Evolutionary conservation across 805 yeast species (phyloP), one percentile per base, ranked within the genome.

Genomic region (Suhomyces sp.): DNA sequence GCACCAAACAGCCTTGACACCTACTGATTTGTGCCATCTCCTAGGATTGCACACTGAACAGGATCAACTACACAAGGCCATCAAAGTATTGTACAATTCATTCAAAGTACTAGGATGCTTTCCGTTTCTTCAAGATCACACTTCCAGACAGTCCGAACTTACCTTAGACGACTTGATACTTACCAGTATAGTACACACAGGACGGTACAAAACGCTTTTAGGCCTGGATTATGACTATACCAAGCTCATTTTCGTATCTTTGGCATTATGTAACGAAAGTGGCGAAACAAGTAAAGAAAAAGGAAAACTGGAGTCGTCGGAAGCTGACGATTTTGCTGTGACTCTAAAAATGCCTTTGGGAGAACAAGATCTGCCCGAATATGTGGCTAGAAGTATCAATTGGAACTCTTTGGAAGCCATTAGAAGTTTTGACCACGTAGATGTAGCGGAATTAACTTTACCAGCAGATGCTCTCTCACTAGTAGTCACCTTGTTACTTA

Each of bases 401-500:
- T 71, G 76, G 76, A 49, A 49, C 20, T 43, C 63, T 2, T 59
- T 76, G 4, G 73, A 73, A 0, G 54, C 68, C 6, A 66, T 83
- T 4, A 68, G 72, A 49, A 61, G 66, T 1, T 77, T 71, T 57
- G 85, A 82, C 60, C 70, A 67, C 2, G 60, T 79, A 10, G 75
- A 77, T n/a, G 46, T 77, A 0, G 65, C 70, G 0, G 57, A 65
- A 2, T 51, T 78, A 37, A 53, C 57, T 2, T 53, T 85, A 0
- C 60, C 76, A 0, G 82, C 81, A 0, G 48, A 59, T 0, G 74
- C 72, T 5, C 52, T 86, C 29, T 65, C 71, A 3, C 69, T 70
- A 4, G 45, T 86, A 2, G 48, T 86, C 9, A 71, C 85, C 0
- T 78, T 86, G 53, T 53, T 79, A 19, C 67, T 87, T 29, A 55